phyloP scores from a whole-genome alignment of 2,329 filamentous ascomycete genomes.

The Aspergillus ochraceoroseus region DNA sequence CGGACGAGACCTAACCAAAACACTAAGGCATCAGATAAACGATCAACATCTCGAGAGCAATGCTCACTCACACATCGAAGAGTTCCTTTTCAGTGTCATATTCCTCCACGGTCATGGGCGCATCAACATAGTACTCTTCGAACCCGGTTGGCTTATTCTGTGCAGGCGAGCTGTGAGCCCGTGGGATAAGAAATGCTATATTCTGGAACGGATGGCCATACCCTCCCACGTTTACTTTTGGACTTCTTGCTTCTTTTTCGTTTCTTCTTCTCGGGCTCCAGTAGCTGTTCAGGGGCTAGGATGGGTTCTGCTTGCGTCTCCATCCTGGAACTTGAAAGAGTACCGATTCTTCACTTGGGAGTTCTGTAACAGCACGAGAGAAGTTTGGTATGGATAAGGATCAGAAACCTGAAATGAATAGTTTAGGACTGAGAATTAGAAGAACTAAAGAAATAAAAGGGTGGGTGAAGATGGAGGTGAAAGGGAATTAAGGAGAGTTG shows the following conservation, averaged over 20 bases:
- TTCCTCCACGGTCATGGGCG: slow-evolving; percentile 68
- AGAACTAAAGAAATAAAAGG: not conserved
- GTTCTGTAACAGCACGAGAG: too few relatives aligned
- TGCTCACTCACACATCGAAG: slow-evolving; percentile 57
- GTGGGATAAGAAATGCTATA: not conserved
- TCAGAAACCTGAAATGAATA: too few relatives aligned
- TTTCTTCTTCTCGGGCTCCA: too few relatives aligned
- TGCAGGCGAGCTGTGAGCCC: slow-evolving; percentile 5
- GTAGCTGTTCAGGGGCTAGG: too few relatives aligned
- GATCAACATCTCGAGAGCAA: not conserved
- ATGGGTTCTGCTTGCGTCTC: too few relatives aligned
- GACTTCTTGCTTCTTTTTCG: slow-evolving; percentile 37
- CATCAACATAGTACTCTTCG: slow-evolving; percentile 76
- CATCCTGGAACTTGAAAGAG: too few relatives aligned
- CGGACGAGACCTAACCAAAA: slow-evolving; percentile 33
- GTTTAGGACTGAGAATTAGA: not conserved
- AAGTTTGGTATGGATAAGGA: too few relatives aligned
- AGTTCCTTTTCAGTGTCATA: slow-evolving; percentile 61
- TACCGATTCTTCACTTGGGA: too few relatives aligned
- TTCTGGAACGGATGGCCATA: slow-evolving; percentile 6
- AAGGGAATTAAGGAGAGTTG: not conserved
- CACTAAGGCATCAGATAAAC: slow-evolving; percentile 15
- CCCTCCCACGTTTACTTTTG: slow-evolving; percentile 39
- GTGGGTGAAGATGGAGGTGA: not conserved
- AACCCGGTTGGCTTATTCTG: slow-evolving; percentile 59